A percentile compares a stretch with the other conserved stretches of the same genome.
phyloP scores from a whole-genome alignment of 2,329 filamentous ascomycete genomes.

The Microsporum canis region DNA sequence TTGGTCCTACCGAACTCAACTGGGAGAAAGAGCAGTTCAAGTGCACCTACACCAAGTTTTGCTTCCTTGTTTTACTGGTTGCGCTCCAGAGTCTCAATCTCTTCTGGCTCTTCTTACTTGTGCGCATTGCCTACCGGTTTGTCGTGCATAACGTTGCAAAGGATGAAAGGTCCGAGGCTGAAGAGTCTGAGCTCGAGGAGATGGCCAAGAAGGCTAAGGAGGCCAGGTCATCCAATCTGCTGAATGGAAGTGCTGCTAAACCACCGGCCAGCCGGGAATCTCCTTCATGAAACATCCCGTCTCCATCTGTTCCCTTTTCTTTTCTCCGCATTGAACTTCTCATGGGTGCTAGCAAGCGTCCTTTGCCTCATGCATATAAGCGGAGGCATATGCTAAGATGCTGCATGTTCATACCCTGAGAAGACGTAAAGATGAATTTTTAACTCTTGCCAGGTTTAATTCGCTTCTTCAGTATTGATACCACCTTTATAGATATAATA shows the following conservation, averaged over 20 bases:
- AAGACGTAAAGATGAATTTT: not conserved
- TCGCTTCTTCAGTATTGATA: constrained; percentile 4
- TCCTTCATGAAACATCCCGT: not conserved
- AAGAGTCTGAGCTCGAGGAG: constrained; percentile 24
- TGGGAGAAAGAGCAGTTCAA: constrained; percentile 41
- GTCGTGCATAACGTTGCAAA: constrained; percentile 28
- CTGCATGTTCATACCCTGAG: not conserved
- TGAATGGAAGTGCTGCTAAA: not conserved
- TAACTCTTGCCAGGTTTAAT: not conserved
- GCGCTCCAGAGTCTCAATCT: constrained; percentile 37
- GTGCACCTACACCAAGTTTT: constrained; percentile 38
- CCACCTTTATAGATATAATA: constrained; percentile 1
- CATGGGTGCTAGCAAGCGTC: not conserved
- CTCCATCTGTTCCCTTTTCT: not conserved
- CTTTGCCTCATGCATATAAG: not conserved
- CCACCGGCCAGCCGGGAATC: not conserved
- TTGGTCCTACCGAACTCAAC: constrained; percentile 38
- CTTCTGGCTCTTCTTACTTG: constrained; percentile 38
- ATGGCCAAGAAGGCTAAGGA: not conserved
- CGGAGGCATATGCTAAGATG: not conserved
- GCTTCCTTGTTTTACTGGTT: constrained; percentile 35
- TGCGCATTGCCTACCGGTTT: constrained; percentile 35
- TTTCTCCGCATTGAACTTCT: not conserved
- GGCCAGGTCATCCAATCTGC: not conserved
- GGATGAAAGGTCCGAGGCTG: constrained; percentile 37